Evolutionary conservation across 768 basidiomycete species (phyloP).

Genomic region (Hirschioporus abietinus): DNA sequence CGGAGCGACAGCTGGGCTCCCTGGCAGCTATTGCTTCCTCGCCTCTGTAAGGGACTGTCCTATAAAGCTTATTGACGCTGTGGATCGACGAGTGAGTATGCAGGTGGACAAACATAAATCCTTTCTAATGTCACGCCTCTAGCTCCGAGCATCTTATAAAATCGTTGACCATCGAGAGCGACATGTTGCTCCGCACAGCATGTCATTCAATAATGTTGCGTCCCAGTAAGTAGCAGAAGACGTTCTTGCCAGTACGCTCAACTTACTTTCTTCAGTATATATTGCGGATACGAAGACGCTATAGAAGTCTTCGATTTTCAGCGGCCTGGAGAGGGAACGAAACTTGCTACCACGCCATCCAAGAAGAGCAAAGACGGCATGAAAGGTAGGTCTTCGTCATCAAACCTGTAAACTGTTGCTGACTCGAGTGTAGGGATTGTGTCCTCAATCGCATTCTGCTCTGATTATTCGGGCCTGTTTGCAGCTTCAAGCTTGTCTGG

Average conservation of each 20-base stretch:
- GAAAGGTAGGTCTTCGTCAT: constrained; percentile 53
- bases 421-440: constrained; percentile 62
- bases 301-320: constrained; percentile 82
- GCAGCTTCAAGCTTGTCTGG: constrained; percentile 75
- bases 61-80: constrained; percentile 78
- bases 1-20: constrained; percentile 50
- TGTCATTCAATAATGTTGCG: constrained; percentile 69
- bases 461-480: constrained; percentile 55
- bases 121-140: constrained; percentile 3
- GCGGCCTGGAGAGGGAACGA: constrained; percentile 65
- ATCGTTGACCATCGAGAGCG: constrained; percentile 95
- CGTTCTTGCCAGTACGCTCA: neutral
- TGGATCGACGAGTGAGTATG: constrained; percentile 59
- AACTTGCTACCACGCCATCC: constrained; percentile 64
- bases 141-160: constrained; percentile 88
- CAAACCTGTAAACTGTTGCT: constrained; percentile 4
- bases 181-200: constrained; percentile 77
- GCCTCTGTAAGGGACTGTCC: constrained; percentile 82
- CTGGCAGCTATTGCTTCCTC: constrained; percentile 75
- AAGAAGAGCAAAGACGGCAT: constrained; percentile 81
- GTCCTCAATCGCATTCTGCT: constrained; percentile 75
- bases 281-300: constrained; percentile 82
- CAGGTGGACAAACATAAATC: neutral
- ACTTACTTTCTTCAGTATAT: constrained; percentile 46
- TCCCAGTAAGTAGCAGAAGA: constrained; percentile 46